Evolutionary conservation across 176 grass and related monocot genomes (phyloP).

Genomic region (Hordeum marinum): DNA sequence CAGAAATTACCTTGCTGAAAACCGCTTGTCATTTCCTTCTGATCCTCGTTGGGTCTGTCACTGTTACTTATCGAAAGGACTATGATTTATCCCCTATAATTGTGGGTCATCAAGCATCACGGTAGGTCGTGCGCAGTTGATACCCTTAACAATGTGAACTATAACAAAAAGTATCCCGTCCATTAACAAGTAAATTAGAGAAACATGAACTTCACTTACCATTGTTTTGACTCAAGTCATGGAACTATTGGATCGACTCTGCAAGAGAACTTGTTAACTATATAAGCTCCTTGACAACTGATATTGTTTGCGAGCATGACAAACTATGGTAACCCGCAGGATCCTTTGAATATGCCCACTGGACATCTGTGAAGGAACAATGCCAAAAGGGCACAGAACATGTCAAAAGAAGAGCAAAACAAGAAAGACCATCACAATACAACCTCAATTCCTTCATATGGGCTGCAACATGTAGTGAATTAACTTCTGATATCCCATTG

Average conservation of each 20-base stretch:
- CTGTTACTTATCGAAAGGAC: no score
- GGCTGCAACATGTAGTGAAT: background rate
- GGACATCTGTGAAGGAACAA: background rate
- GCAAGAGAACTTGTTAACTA: background rate
- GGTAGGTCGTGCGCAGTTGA: background rate
- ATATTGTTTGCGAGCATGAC: background rate
- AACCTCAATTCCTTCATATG: background rate
- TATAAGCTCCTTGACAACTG: background rate
- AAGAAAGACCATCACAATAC: background rate
- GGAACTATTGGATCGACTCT: background rate
- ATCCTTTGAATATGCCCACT: background rate
- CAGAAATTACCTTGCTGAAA: no score
- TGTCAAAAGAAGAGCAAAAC: background rate
- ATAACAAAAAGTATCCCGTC: background rate
- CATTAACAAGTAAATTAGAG: background rate
- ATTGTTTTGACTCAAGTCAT: background rate
- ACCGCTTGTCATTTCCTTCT: no score
- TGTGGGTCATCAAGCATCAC: no score
- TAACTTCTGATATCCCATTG: background rate
- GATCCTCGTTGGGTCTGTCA: no score
- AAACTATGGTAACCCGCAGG: background rate
- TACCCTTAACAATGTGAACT: background rate
- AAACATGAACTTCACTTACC: background rate
- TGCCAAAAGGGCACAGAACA: background rate
- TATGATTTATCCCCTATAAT: no score